Percentiles rank a stretch among this genome's conserved stretches.
Evolutionary conservation across 129 eudicot species (phyloP).

Genomic region (Ambrosia trifida): DNA sequence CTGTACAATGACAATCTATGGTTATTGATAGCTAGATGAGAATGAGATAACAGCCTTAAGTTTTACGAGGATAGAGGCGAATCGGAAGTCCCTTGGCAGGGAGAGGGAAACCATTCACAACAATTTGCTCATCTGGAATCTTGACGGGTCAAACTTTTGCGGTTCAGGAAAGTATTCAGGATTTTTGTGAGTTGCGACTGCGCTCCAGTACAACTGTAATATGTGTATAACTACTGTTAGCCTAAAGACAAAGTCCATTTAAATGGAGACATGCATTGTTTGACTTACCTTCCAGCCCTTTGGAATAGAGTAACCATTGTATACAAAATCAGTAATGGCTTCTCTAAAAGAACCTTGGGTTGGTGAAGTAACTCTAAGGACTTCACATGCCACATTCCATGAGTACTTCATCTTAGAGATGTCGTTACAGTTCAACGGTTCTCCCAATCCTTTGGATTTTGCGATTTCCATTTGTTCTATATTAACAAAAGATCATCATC

Average conservation of each 20-base stretch:
- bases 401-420: constrained; percentile 27
- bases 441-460: constrained; percentile 21
- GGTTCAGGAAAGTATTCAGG: constrained; percentile 37
- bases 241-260: not conserved
- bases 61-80: constrained; percentile 13
- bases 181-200: constrained; percentile 35
- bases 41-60: not conserved
- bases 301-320: constrained; percentile 35
- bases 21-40: not conserved
- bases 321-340: constrained; percentile 40
- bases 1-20: too few relatives aligned
- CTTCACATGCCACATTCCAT: constrained; percentile 36
- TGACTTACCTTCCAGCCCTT: constrained; percentile 48
- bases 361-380: constrained; percentile 39
- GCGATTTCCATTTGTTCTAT: constrained; percentile 34
- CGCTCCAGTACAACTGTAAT: constrained; percentile 39
- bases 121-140: constrained; percentile 20
- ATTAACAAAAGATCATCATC: too few relatives aligned
- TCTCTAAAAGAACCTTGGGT: constrained; percentile 43
- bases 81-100: constrained; percentile 29
- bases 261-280: not conserved
- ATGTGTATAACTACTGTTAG: not conserved
- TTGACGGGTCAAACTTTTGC: constrained; percentile 40
- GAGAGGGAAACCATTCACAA: constrained; percentile 5
- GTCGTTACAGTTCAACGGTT: constrained; percentile 38